These are phyloP conservation scores for Laguncularia racemosa DNA, from an alignment of 345 rosid species.

Conservation along the genomic window DNA sequence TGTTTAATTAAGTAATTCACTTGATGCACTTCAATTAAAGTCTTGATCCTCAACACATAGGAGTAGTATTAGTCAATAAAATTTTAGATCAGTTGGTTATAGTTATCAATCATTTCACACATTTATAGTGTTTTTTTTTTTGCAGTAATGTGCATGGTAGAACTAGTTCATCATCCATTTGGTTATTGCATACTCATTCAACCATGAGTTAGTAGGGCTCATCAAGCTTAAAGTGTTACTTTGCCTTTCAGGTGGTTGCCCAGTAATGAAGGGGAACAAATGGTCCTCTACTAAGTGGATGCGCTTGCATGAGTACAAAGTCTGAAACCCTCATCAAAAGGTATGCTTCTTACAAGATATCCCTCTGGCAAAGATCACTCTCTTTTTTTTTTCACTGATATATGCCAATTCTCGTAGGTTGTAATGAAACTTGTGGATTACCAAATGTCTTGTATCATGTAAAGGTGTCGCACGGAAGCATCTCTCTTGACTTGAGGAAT, in stretches of 20 bases:
- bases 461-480: no score
- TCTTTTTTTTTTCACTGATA: not conserved
- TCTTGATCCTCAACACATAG: no score
- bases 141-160: no score
- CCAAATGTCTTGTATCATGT: no score
- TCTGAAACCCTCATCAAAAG: conserved; percentile 24
- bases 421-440: conserved; percentile 1
- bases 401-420: not conserved
- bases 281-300: conserved; percentile 99
- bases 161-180: no score
- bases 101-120: no score
- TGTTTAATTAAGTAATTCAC: not conserved
- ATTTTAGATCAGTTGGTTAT: no score
- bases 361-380: not conserved
- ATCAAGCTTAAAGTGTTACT: not conserved
- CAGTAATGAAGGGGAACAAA: conserved; percentile 84
- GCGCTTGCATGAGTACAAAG: conserved; percentile 67
- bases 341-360: conserved; percentile 16
- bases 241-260: conserved; percentile 68
- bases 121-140: no score
- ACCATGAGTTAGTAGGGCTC: not conserved
- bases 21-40: no score
- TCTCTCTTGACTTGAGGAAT: no score
- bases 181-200: not conserved
- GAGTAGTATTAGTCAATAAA: no score